Conservation (phyloP, 306 rosid species). For the Medicago ruthenica region DNA sequence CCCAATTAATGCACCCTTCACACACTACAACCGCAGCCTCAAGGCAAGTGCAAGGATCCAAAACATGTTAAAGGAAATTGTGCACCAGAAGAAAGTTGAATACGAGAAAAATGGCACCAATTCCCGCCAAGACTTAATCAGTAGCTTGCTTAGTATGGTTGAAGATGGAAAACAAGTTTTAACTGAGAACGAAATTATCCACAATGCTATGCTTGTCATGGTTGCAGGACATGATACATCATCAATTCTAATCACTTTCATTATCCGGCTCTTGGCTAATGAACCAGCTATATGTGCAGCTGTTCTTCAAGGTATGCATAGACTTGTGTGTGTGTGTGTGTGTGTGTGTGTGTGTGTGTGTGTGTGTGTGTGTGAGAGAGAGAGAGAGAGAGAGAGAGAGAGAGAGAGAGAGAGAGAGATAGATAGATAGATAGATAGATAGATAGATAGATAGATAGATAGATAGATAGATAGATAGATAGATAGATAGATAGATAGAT, state of each 20-base stretch:
- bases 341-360: too few species aligned
- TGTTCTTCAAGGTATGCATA: constrained; percentile 68
- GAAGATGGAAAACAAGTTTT: constrained; percentile 49
- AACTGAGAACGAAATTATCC: constrained; percentile 67
- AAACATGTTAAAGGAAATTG: constrained; percentile 52
- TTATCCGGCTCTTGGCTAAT: constrained; percentile 55
- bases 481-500: too few species aligned
- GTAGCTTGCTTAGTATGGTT: constrained; percentile 60
- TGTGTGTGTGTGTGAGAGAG: neutral
- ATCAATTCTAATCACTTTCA: constrained; percentile 64
- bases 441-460: too few species aligned
- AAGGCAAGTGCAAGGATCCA: constrained; percentile 61
- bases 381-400: too few species aligned
- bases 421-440: too few species aligned
- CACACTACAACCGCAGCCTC: constrained; percentile 66
- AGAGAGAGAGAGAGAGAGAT: too few species aligned
- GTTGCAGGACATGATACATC: constrained; percentile 81
- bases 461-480: too few species aligned
- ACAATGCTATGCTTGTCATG: constrained; percentile 68
- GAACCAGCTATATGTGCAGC: constrained; percentile 60
- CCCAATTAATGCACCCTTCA: constrained; percentile 75
- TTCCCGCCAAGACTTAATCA: constrained; percentile 65
- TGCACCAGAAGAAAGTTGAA: constrained; percentile 53
- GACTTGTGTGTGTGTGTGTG: neutral
- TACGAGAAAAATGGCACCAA: constrained; percentile 47